Conservation (phyloP, 768 basidiomycete genomes). For the Hemileccinum rubropunctum region DNA sequence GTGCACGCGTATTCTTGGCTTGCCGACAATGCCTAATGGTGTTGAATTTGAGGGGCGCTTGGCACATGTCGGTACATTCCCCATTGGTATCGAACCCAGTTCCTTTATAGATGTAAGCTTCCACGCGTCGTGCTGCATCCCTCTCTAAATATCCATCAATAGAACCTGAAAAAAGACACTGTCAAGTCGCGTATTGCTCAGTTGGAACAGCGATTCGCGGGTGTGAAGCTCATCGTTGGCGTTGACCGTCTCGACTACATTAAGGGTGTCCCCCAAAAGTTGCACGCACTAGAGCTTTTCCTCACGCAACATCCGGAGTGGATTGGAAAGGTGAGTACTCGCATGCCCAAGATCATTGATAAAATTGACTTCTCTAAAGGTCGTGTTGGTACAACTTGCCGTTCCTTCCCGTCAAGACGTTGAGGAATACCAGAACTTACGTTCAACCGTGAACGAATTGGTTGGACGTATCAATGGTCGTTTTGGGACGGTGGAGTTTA, state of each 20-base stretch:
- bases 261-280: conserved; percentile 98
- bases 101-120: conserved; percentile 78
- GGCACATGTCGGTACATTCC: conserved; percentile 97
- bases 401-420: conserved; percentile 98
- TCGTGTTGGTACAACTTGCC: conserved; percentile 94
- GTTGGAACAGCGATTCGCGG: conserved; percentile 87
- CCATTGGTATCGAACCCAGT: conserved; percentile 94
- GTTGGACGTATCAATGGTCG: conserved; percentile 98
- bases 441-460: conserved; percentile 94
- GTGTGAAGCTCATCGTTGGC: conserved; percentile 96
- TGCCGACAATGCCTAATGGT: conserved; percentile 97
- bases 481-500: conserved; percentile 98
- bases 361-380: conserved; percentile 40
- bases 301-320: conserved; percentile 97
- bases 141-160: conserved; percentile 6
- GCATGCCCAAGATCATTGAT: background rate
- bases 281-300: conserved; percentile 96
- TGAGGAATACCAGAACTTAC: conserved; percentile 97
- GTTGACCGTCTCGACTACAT: conserved; percentile 99
- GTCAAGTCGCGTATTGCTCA: conserved; percentile 80
- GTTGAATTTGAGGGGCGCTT: conserved; percentile 95
- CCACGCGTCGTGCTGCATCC: background rate
- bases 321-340: conserved; percentile 83
- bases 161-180: conserved; percentile 77
- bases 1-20: conserved; percentile 91